These are phyloP conservation scores for Cercospora citrullina DNA, from an alignment of 2,329 filamentous ascomycete species.

Conservation along the genomic window DNA sequence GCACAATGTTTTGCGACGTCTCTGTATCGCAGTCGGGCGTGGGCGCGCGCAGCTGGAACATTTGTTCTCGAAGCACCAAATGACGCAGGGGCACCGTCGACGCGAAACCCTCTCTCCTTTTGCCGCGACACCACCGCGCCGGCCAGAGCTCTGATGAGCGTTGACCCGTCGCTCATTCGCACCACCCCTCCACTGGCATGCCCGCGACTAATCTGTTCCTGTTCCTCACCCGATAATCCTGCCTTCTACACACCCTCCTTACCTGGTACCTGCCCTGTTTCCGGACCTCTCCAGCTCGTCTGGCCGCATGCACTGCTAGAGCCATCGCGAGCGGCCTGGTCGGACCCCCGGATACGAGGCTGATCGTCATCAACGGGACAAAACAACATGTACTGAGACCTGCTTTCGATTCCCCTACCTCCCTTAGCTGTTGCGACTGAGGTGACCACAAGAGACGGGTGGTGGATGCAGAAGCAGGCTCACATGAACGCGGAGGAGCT, in stretches of 20 bases:
- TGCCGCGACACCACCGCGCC: conserved; percentile 1
- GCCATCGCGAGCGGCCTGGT: neutral
- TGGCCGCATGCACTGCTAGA: neutral
- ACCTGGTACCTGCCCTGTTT: neutral
- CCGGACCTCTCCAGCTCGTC: neutral
- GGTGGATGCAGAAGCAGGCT: neutral
- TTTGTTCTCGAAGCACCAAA: neutral
- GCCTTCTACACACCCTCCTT: neutral
- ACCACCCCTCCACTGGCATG: neutral
- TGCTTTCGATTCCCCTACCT: neutral
- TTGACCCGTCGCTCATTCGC: neutral
- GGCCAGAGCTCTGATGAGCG: neutral
- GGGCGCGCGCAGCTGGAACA: neutral
- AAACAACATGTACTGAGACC: neutral
- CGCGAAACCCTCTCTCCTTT: conserved; percentile 3
- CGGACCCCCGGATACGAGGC: neutral
- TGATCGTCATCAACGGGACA: neutral
- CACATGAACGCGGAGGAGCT: neutral
- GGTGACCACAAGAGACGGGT: neutral
- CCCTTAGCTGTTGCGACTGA: neutral
- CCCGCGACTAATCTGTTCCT: neutral
- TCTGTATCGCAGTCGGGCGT: neutral
- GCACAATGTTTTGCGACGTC: neutral
- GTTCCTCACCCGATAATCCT: neutral
- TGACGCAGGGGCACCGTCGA: conserved; percentile 4